Evolutionary conservation across 768 basidiomycete genomes (phyloP).

Genomic region (Panus rudis): DNA sequence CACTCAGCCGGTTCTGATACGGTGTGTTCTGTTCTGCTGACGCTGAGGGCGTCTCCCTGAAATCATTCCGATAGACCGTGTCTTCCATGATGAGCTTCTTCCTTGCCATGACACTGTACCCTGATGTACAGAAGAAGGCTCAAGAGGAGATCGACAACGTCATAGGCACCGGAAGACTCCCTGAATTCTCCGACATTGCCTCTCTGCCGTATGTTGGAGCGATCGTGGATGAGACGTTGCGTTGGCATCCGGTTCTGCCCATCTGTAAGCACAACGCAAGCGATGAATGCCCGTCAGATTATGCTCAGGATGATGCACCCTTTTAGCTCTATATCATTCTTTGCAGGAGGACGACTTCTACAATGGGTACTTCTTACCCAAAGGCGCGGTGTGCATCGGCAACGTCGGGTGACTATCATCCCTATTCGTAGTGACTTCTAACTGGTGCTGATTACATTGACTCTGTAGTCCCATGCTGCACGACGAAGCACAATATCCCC

Average conservation of each 20-base stretch:
- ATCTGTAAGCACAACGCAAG: background rate
- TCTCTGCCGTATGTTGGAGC: constrained; percentile 18
- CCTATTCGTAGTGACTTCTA: too few species aligned
- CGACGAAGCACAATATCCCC: background rate
- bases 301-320: background rate
- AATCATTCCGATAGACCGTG: background rate
- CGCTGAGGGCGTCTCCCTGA: too few species aligned
- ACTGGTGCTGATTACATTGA: too few species aligned
- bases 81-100: background rate
- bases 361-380: constrained; percentile 13
- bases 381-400: constrained; percentile 12
- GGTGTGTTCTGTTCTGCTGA: too few species aligned
- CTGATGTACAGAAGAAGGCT: constrained; percentile 20
- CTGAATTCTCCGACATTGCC: constrained; percentile 13
- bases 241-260: background rate
- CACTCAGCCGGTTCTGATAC: too few species aligned
- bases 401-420: constrained; percentile 22
- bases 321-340: background rate
- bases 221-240: constrained; percentile 21
- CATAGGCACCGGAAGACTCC: constrained; percentile 19
- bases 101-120: constrained; percentile 6
- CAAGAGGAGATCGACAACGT: constrained; percentile 29
- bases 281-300: too few species aligned
- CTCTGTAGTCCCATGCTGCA: background rate
- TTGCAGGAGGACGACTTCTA: constrained; percentile 13